Base-by-base conservation (phyloP, 2,329 filamentous ascomycete species). In the Scortechinia acanthostroma region DNA sequence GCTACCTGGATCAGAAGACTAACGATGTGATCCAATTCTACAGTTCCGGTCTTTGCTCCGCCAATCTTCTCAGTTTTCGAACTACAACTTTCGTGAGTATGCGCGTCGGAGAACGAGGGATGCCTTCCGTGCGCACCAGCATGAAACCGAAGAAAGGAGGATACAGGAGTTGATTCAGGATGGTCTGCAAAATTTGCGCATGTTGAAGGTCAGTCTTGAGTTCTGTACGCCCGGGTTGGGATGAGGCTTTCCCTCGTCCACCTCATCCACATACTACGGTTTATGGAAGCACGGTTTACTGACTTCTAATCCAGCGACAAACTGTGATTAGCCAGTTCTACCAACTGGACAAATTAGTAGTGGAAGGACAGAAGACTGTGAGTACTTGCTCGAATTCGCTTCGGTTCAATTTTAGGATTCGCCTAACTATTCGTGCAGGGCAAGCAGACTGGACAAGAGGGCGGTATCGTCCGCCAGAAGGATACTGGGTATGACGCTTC, bases 1-100 rank as follows among this genome's bases (percentile, higher is more conserved):
- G 17, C n/a, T n/a, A n/a, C n/a, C n/a, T n/a, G n/a, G n/a, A n/a
- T n/a, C n/a, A n/a, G 35, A 40, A 15, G 10, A 13, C 35, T 40
- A 17, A 40, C 35, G 6, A 13, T 40, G 10, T 6, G 6, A 6
- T 6, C 35, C 43, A 15, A 51, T n/a, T n/a, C n/a, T n/a, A n/a
- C n/a, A 95, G 91, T 97, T 95, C 68, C 91, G 93, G 53, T 91
- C 91, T 58, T 73, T 98, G 56, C 74, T 97, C 57, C 86, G 91
- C 55, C 86, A 93, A 64, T 83, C 89, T 50, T 75, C 77, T 50
- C 87, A 95, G 59, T 97, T 98, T 65, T 80, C 89, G 50, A 81
- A 86, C 54, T 98, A 97, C 74, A 98, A 97, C 70, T 98, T 96
- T 76, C 82, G 93, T 68, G 91, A 96, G 64, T 98, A 98, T 66